phyloP scores from a whole-genome alignment of 2,329 filamentous ascomycete species.

The Lecanicillium sp. region DNA sequence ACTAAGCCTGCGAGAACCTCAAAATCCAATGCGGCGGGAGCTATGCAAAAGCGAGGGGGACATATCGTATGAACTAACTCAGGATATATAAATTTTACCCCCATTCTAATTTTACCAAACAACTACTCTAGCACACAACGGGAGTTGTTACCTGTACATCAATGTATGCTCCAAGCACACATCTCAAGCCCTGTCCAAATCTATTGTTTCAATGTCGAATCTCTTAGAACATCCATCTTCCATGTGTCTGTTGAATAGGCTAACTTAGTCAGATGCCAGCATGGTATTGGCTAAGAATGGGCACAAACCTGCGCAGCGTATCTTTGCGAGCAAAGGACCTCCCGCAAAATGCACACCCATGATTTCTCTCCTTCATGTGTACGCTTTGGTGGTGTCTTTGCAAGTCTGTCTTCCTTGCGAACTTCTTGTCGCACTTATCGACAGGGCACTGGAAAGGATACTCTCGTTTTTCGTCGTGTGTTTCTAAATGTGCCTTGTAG shows the following conservation, averaged over 20 bases:
- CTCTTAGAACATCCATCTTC: slow-evolving; percentile 68
- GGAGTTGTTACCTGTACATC: too few species aligned
- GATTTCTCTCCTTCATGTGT: slow-evolving; percentile 64
- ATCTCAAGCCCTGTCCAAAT: slow-evolving; percentile 28
- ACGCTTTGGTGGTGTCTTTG: slow-evolving; percentile 55
- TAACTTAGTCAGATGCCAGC: slow-evolving; percentile 4
- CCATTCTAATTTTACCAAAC: too few species aligned
- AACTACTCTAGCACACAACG: too few species aligned
- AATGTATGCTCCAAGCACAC: too few species aligned
- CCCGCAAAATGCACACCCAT: slow-evolving; percentile 62
- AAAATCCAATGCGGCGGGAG: too few species aligned
- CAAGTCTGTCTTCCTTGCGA: slow-evolving; percentile 77
- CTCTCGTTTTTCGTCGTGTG: slow-evolving; percentile 65
- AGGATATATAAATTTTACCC: too few species aligned
- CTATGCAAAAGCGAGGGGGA: too few species aligned
- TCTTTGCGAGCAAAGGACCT: slow-evolving; percentile 72
- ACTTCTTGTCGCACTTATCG: slow-evolving; percentile 61
- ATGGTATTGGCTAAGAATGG: too few species aligned
- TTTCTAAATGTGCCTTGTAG: slow-evolving; percentile 78
- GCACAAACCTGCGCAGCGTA: slow-evolving; percentile 63
- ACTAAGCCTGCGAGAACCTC: too few species aligned
- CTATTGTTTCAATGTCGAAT: slow-evolving; percentile 44
- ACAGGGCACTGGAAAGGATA: slow-evolving; percentile 63
- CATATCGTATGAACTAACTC: too few species aligned
- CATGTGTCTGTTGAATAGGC: slow-evolving; percentile 55